Base-by-base conservation (phyloP, 2,329 filamentous ascomycete genomes). In the Daldinia eschscholtzii region DNA sequence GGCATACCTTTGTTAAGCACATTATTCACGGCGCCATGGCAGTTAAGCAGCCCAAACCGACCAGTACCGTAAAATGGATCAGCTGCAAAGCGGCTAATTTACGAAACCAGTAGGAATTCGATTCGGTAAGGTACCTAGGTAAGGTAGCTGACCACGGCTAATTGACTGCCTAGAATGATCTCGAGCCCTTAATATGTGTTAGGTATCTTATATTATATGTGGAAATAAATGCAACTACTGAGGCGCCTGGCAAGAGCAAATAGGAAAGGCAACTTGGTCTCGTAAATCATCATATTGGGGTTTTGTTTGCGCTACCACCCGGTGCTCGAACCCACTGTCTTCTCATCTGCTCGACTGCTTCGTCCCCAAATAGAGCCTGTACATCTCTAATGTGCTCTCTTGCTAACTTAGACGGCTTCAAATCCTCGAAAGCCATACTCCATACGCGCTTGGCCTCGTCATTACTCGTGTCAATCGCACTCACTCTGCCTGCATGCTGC, bases 381-480 rank as follows among this genome's bases (percentile, higher is more conserved):
- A 78, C 71, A 55, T 75, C 57, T 39, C 28, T 63, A 9, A 71
- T 35, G 39, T 78, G 76, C 7, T 76, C 69, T 23, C 20, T 30
- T 26, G 73, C 73, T 42, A 78, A 50, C 46, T 56, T 56, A 6
- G 46, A 39, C 20, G 76, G 71, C 50, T 67, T 66, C 48, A 77
- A 67, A 42, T 74, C 59, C 64, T 78, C 76, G 60, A 78, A 78
- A 18, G 75, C 76, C 75, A 77, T 77, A 48, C 76, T 78, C 76
- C 76, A 78, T 23, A 78, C 74, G n/a, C 73, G 69, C 39, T 61
- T 72, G 10, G 76, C 76, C 52, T 78, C 76, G n/a, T 74, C 70
- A 26, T 67, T 69, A 33, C 72, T 76, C 9, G 76, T 78, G n/a
- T 73, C 74, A 2, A 73, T 77, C 0, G 76, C 76, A 64, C 76